These are phyloP conservation scores for Penicillium longicatenatum DNA, from an alignment of 495 filamentous ascomycete species.

Conservation along the genomic window DNA sequence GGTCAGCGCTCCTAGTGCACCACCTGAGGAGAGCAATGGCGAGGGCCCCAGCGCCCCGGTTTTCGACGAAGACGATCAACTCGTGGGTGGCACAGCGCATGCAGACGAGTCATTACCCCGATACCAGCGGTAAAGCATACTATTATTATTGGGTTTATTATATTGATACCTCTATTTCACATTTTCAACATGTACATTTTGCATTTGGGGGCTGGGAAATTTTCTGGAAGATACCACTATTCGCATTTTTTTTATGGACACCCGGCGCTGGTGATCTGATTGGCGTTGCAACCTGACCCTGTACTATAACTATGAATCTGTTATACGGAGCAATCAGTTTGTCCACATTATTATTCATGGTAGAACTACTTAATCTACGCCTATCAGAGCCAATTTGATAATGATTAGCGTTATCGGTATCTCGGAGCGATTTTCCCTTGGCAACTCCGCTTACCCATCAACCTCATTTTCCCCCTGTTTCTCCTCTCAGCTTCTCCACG, in stretches of 20 bases:
- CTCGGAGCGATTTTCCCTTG: slow-evolving; percentile 15
- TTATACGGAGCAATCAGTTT: background rate
- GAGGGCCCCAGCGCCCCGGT: slow-evolving; percentile 64
- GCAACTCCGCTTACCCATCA: slow-evolving; percentile 26
- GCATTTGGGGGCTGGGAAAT: slow-evolving; percentile 28
- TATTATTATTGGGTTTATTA: slow-evolving; percentile 14
- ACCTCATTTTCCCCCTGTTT: slow-evolving; percentile 18
- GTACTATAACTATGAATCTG: slow-evolving; percentile 14
- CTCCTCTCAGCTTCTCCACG: slow-evolving; percentile 15
- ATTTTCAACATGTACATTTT: slow-evolving; percentile 23
- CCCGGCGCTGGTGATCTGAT: slow-evolving; percentile 2
- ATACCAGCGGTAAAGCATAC: slow-evolving; percentile 42
- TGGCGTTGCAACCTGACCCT: slow-evolving; percentile 4
- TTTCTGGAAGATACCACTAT: slow-evolving; percentile 35
- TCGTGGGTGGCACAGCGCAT: slow-evolving; percentile 40
- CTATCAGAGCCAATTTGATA: slow-evolving; percentile 1
- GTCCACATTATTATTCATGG: background rate
- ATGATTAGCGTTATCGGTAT: slow-evolving; percentile 15
- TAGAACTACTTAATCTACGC: background rate
- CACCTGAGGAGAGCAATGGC: slow-evolving; percentile 37
- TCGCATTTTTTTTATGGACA: slow-evolving; percentile 18
- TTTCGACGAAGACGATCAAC: slow-evolving; percentile 60
- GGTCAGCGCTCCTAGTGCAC: slow-evolving; percentile 59
- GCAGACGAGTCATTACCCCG: slow-evolving; percentile 51
- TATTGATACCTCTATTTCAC: slow-evolving; percentile 5